Evolutionary conservation across 1,284 basidiomycete genomes (phyloP).

Genomic region (Sporisorium sorghi): DNA sequence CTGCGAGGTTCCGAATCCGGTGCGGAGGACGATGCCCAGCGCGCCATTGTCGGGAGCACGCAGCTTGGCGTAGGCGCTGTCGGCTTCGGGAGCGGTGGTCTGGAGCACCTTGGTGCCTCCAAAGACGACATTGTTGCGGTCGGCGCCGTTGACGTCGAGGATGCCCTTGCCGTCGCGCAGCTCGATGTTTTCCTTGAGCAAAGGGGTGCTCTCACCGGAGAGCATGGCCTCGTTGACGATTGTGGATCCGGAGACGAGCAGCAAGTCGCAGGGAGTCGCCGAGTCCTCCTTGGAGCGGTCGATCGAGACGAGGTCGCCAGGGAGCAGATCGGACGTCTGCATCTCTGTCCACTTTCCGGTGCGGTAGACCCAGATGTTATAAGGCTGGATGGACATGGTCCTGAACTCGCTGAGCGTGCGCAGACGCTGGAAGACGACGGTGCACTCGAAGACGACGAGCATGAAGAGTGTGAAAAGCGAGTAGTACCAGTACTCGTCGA

Average conservation of each 20-base stretch:
- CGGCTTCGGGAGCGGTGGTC: slow-evolving; percentile 59
- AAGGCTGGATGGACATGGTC: slow-evolving; percentile 69
- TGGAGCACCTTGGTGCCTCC: slow-evolving; percentile 69
- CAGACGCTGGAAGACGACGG: slow-evolving; percentile 67
- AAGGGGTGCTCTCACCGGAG: slow-evolving; percentile 67
- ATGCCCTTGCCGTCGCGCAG: slow-evolving; percentile 62
- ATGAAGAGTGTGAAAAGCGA: slow-evolving; percentile 69
- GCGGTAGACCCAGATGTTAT: slow-evolving; percentile 64
- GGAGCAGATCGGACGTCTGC: slow-evolving; percentile 62
- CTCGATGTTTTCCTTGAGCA: slow-evolving; percentile 68
- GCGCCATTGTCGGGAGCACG: slow-evolving; percentile 65
- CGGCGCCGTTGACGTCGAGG: slow-evolving; percentile 65
- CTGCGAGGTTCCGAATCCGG: slow-evolving; percentile 69
- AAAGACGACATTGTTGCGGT: slow-evolving; percentile 68
- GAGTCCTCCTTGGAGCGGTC: slow-evolving; percentile 68
- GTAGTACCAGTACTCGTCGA: slow-evolving; percentile 69
- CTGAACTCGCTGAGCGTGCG: slow-evolving; percentile 69
- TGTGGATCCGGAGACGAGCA: slow-evolving; percentile 60
- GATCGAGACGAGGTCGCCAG: slow-evolving; percentile 67
- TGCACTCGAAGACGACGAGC: slow-evolving; percentile 68
- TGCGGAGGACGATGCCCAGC: slow-evolving; percentile 64
- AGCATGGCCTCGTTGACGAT: slow-evolving; percentile 70
- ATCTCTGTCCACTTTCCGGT: slow-evolving; percentile 61
- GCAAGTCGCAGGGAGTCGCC: slow-evolving; percentile 64
- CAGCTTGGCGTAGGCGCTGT: slow-evolving; percentile 48